These are phyloP conservation scores for Collybiopsis confluens DNA, from an alignment of 768 basidiomycete genomes.

Conservation along the genomic window DNA sequence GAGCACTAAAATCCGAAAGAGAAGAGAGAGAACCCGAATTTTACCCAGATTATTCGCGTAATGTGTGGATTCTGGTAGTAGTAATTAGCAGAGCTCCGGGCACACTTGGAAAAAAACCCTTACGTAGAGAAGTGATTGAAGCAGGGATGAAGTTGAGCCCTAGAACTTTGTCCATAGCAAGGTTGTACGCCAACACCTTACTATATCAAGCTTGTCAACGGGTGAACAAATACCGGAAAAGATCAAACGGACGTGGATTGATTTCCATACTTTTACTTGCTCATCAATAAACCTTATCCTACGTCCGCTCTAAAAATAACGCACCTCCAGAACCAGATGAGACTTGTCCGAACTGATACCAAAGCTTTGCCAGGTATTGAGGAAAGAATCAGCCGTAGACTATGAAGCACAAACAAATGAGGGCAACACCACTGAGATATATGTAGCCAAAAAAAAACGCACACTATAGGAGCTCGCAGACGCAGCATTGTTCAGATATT, in stretches of 20 bases:
- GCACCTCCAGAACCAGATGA: constrained; percentile 4
- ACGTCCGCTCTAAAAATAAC: neutral
- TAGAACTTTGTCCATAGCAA: constrained; percentile 46
- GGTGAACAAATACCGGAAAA: too few species aligned
- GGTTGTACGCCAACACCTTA: constrained; percentile 48
- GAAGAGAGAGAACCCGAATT: too few species aligned
- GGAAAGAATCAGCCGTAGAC: constrained; percentile 36
- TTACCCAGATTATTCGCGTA: neutral
- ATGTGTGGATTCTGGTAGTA: neutral
- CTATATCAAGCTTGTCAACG: neutral
- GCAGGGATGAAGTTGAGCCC: constrained; percentile 31
- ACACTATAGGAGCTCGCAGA: constrained; percentile 24
- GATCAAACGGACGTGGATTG: neutral
- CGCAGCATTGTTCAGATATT: constrained; percentile 21
- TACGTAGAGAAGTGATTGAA: constrained; percentile 4
- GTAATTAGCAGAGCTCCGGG: neutral
- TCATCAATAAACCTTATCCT: neutral
- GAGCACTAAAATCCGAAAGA: too few species aligned
- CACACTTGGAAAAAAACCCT: neutral
- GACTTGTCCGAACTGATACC: neutral
- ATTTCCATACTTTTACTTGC: neutral
- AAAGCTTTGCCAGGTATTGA: constrained; percentile 10
- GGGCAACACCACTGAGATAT: neutral
- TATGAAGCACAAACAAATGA: constrained; percentile 10
- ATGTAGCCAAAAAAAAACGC: neutral